Conservation (phyloP, 2,329 filamentous ascomycete species). For the Xylariales sp. region DNA sequence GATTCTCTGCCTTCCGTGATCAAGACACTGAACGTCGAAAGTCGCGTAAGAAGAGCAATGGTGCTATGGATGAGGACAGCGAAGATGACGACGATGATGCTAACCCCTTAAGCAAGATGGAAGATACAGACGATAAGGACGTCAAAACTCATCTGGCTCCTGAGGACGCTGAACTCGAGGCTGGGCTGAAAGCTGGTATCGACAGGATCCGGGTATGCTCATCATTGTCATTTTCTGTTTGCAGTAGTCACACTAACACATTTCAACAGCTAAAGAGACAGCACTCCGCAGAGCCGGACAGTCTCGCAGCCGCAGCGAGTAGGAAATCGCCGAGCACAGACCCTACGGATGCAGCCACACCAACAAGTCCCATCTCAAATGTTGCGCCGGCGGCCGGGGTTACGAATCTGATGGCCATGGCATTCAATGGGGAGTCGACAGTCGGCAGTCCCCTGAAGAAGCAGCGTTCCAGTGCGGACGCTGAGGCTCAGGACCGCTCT, state of each 20-base stretch:
- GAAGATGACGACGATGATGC: constrained; percentile 64
- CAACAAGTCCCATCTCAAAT: constrained; percentile 32
- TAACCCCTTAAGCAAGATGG: constrained; percentile 59
- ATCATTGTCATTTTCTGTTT: not conserved
- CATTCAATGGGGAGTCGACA: constrained; percentile 40
- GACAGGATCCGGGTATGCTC: constrained; percentile 70
- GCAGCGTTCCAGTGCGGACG: constrained; percentile 59
- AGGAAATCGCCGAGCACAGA: constrained; percentile 42
- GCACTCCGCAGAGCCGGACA: constrained; percentile 67
- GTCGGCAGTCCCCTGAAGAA: constrained; percentile 73
- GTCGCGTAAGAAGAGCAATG: constrained; percentile 58
- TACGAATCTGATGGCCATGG: constrained; percentile 37
- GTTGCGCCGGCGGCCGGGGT: constrained; percentile 27
- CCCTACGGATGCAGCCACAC: constrained; percentile 34
- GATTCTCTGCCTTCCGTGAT: constrained; percentile 85
- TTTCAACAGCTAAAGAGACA: constrained; percentile 67
- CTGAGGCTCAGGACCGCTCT: constrained; percentile 36
- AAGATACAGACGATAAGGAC: constrained; percentile 60
- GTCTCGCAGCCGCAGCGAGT: constrained; percentile 34
- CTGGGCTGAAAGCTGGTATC: constrained; percentile 75
- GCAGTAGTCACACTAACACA: constrained; percentile 17
- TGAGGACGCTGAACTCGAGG: constrained; percentile 67
- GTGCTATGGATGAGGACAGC: constrained; percentile 52
- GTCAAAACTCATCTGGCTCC: constrained; percentile 55
- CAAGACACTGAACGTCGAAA: constrained; percentile 57